A percentile compares a stretch with the other conserved stretches of the same genome.
Evolutionary conservation across 805 yeast genomes (phyloP).

Genomic region (Myxozyma neotropica): DNA sequence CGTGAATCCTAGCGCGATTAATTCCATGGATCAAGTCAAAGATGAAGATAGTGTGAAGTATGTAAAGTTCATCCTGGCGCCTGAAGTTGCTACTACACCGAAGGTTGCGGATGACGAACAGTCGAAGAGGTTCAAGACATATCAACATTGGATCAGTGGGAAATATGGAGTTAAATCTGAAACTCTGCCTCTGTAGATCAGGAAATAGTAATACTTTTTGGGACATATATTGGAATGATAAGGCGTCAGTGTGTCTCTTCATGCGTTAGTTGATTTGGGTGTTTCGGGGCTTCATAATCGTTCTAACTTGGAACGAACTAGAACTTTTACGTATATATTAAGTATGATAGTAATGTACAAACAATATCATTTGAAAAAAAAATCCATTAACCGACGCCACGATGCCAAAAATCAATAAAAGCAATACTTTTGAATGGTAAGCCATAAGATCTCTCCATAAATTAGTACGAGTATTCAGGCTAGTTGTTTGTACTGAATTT

Average conservation of each 20-base stretch:
- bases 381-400: background rate
- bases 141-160: conserved; percentile 29
- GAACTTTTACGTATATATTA: background rate
- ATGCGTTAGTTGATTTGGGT: no score
- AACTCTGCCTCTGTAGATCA: background rate
- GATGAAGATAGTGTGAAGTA: conserved; percentile 27
- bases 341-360: no score
- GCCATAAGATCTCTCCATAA: no score
- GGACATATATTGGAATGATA: background rate
- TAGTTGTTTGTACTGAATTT: conserved; percentile 91
- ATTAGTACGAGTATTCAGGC: no score
- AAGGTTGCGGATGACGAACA: conserved; percentile 23
- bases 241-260: no score
- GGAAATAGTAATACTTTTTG: background rate
- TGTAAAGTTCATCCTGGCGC: conserved; percentile 22
- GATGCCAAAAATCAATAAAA: background rate
- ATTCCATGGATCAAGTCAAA: conserved; percentile 13
- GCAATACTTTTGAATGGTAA: background rate
- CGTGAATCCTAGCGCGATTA: conserved; percentile 13
- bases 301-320: no score
- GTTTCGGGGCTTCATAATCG: no score
- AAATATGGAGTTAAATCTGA: background rate
- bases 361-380: no score
- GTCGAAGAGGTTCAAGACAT: conserved; percentile 23
- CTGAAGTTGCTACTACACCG: conserved; percentile 24